Evolutionary conservation across 2,329 filamentous ascomycete genomes (phyloP).

Genomic region (Penicillium paneum): DNA sequence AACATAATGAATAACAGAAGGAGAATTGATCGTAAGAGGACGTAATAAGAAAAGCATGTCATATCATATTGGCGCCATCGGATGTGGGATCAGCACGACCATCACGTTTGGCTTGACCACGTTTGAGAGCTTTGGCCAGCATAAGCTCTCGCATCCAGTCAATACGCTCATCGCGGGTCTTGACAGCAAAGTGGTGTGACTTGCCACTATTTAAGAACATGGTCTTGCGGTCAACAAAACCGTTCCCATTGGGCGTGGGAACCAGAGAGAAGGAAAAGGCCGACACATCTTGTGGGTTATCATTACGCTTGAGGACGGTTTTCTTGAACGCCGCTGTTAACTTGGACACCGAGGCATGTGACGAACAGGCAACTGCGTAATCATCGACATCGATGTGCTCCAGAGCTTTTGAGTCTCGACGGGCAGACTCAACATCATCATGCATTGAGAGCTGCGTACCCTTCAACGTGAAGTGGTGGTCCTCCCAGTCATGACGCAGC

Average conservation of each 20-base stretch:
- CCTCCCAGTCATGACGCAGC: conserved; percentile 88
- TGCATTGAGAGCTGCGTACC: conserved; percentile 59
- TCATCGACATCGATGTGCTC: conserved; percentile 22
- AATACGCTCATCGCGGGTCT: conserved; percentile 81
- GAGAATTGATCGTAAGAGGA: not conserved
- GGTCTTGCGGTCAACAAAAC: conserved; percentile 40
- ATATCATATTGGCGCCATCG: conserved; percentile 30
- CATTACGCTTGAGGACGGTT: conserved; percentile 47
- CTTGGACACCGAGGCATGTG: conserved; percentile 70
- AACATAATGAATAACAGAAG: not conserved
- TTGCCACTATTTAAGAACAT: conserved; percentile 59
- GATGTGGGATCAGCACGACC: conserved; percentile 28
- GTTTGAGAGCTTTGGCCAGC: conserved; percentile 43
- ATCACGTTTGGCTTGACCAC: conserved; percentile 32
- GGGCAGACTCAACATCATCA: conserved; percentile 19
- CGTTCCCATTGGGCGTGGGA: conserved; percentile 44
- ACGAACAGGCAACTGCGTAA: conserved; percentile 56
- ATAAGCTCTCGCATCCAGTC: conserved; percentile 67
- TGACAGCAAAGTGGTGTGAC: conserved; percentile 91
- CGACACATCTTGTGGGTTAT: conserved; percentile 27
- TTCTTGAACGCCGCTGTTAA: conserved; percentile 78
- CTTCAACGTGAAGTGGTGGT: conserved; percentile 80
- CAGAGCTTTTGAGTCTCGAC: conserved; percentile 17
- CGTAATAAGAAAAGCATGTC: not conserved
- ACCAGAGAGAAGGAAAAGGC: conserved; percentile 45